Percentiles rank a stretch among this genome's conserved stretches.
Conservation (phyloP, 2,329 filamentous ascomycete genomes). For the Pseudocercospora fuligena region DNA sequence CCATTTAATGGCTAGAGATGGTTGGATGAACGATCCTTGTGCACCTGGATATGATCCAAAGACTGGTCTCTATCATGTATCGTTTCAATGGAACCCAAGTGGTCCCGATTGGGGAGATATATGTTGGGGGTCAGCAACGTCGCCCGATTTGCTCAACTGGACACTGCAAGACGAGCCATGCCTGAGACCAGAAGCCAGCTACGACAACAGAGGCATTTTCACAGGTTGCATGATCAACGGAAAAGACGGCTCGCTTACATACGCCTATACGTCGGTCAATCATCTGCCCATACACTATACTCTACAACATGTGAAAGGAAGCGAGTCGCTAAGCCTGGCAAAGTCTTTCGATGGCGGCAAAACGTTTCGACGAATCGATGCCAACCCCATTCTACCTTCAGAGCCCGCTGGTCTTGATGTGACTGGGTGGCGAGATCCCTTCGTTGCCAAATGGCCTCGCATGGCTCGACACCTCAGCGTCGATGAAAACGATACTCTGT, state of each 20-base stretch:
- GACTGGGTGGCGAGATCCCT: conserved; percentile 52
- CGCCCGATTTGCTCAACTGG: conserved; percentile 48
- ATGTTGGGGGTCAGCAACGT: conserved; percentile 49
- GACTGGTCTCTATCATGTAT: conserved; percentile 48
- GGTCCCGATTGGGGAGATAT: conserved; percentile 50
- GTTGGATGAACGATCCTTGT: conserved; percentile 54
- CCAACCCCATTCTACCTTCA: conserved; percentile 47
- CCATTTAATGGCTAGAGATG: conserved; percentile 44
- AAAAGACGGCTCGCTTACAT: conserved; percentile 41
- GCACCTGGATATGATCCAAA: conserved; percentile 47
- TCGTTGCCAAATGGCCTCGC: conserved; percentile 40
- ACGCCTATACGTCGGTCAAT: conserved; percentile 49
- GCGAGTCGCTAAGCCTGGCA: conserved; percentile 47
- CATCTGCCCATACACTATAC: conserved; percentile 49
- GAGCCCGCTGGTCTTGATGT: conserved; percentile 43
- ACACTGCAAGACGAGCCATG: conserved; percentile 36
- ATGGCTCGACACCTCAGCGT: conserved; percentile 30
- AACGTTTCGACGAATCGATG: conserved; percentile 43
- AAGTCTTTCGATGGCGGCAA: conserved; percentile 45
- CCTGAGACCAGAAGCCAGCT: conserved; percentile 42
- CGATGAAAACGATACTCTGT: conserved; percentile 39
- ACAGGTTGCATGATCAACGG: conserved; percentile 47
- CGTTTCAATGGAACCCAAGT: conserved; percentile 51
- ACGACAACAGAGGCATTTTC: conserved; percentile 49
- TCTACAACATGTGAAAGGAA: conserved; percentile 43